Evolutionary conservation across 345 rosid genomes (phyloP).

Genomic region (Citrus mangshanensis): DNA sequence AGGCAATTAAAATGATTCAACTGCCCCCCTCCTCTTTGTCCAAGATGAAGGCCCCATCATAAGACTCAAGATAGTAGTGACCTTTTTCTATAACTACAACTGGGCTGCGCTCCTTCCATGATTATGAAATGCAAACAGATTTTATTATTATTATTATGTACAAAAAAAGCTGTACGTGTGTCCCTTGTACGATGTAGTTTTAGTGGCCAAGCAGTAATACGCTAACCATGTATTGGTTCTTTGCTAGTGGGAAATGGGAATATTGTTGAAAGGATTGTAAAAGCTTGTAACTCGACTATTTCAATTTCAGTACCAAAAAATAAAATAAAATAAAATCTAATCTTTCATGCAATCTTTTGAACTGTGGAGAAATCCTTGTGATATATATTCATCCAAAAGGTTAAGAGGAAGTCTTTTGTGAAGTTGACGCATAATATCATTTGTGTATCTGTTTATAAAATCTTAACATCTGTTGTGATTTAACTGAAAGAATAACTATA

Average conservation of each 20-base stretch:
- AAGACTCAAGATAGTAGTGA: neutral
- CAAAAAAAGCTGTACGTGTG: conserved; percentile 5
- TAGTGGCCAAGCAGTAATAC: too few species aligned
- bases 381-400: neutral
- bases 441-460: neutral
- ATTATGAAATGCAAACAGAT: too few species aligned
- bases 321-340: neutral
- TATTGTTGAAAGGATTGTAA: neutral
- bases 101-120: neutral
- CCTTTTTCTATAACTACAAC: neutral
- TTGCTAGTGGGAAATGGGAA: neutral
- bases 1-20: neutral
- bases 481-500: too few species aligned
- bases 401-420: neutral
- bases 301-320: too few species aligned
- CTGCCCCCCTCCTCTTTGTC: neutral
- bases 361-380: neutral
- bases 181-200: neutral
- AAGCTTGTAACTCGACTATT: too few species aligned
- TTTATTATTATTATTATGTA: neutral
- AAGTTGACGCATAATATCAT: too few species aligned
- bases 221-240: too few species aligned
- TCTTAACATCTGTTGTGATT: too few species aligned
- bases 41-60: neutral
- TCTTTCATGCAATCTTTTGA: conserved; percentile 12